These are phyloP conservation scores for Pestalotiopsis sp. DNA, from an alignment of 2,329 filamentous ascomycete genomes.

Conservation along the genomic window DNA sequence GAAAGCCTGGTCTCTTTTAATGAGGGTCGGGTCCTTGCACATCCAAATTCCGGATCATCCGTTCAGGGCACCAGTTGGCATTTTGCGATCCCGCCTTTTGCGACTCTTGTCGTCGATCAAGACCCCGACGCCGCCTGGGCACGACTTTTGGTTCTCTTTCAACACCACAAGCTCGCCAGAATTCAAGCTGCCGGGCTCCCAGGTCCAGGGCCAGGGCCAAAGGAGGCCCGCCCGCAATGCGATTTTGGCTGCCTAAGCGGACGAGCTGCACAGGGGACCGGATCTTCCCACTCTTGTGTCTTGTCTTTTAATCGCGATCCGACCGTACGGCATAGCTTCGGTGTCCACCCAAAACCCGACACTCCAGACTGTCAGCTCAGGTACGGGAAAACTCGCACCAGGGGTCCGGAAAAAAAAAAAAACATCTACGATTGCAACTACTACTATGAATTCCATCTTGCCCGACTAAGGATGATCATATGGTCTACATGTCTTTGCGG, in stretches of 20 bases:
- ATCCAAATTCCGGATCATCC: slow-evolving; percentile 14
- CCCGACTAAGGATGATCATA: neutral
- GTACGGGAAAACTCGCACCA: neutral
- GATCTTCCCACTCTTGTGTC: neutral
- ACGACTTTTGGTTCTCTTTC: neutral
- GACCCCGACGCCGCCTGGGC: neutral
- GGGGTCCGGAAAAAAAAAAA: neutral
- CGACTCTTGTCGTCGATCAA: neutral
- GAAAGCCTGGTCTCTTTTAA: slow-evolving; percentile 2
- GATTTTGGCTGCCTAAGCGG: neutral
- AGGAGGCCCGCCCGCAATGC: neutral
- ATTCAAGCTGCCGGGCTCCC: neutral
- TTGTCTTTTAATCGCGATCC: neutral
- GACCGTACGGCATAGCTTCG: neutral
- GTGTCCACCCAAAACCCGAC: slow-evolving; percentile 8
- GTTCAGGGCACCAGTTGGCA: neutral
- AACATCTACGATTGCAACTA: neutral
- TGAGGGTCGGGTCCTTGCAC: neutral
- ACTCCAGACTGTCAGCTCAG: neutral
- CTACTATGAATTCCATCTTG: neutral
- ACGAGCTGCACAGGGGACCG: neutral
- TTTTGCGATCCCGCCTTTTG: slow-evolving; percentile 2
- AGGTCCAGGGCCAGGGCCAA: neutral
- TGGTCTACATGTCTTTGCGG: neutral
- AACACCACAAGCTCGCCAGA: neutral